Evolutionary conservation across 306 rosid genomes (phyloP).

Genomic region (Quercus agrifolia): DNA sequence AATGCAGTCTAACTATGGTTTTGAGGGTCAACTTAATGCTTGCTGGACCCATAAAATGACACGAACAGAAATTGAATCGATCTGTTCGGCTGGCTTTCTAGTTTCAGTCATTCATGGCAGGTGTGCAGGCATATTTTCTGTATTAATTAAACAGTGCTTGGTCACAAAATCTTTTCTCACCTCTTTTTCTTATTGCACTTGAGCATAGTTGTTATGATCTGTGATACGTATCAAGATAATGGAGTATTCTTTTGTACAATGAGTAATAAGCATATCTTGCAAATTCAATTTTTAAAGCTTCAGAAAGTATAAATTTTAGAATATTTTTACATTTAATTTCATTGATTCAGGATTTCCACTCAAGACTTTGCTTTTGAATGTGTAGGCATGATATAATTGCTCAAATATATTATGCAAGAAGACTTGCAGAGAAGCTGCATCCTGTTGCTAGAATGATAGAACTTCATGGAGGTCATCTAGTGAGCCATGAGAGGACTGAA

Average conservation of each 20-base stretch:
- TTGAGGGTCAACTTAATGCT: conserved; percentile 83
- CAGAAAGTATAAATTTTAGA: not conserved
- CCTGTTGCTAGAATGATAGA: conserved; percentile 92
- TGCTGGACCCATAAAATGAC: conserved; percentile 92
- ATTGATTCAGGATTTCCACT: conserved; percentile 7
- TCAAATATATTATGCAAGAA: conserved; percentile 67
- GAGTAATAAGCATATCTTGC: not conserved
- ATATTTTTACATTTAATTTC: not conserved
- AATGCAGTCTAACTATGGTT: conserved; percentile 83
- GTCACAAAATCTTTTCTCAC: not conserved
- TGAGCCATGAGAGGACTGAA: conserved; percentile 84
- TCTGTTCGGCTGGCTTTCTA: conserved; percentile 73
- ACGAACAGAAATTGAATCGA: conserved; percentile 54
- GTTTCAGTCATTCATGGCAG: conserved; percentile 93
- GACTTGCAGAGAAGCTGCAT: conserved; percentile 73
- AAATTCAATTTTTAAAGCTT: not conserved
- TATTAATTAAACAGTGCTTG: not conserved
- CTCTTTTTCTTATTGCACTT: conserved; percentile 6
- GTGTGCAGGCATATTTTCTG: conserved; percentile 31
- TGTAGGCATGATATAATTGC: conserved; percentile 88
- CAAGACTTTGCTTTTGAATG: conserved; percentile 10
- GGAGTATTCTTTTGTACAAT: not conserved
- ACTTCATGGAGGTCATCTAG: conserved; percentile 94
- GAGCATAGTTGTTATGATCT: conserved; percentile 1
- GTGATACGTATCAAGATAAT: not conserved